Conservation (phyloP, 2,329 filamentous ascomycete genomes). For the Penicillium sp. region DNA sequence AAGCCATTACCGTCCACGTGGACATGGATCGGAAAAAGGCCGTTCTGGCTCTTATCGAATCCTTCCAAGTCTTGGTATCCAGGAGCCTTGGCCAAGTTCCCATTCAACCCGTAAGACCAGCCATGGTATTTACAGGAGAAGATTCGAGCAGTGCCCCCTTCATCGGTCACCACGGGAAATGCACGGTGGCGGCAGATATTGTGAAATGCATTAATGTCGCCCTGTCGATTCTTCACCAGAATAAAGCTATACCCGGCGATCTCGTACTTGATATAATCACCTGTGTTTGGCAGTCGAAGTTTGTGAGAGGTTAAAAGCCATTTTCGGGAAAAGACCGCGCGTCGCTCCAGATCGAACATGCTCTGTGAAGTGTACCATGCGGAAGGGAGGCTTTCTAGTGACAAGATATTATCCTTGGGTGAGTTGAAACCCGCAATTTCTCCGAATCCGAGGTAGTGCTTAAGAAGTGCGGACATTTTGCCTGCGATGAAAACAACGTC, state of each 20-base stretch:
- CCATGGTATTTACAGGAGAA: constrained; percentile 25
- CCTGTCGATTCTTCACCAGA: constrained; percentile 41
- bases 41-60: constrained; percentile 23
- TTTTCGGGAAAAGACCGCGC: constrained; percentile 55
- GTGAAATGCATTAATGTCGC: constrained; percentile 44
- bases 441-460: constrained; percentile 4
- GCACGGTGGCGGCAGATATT: constrained; percentile 23
- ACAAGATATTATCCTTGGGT: background rate
- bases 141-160: constrained; percentile 17
- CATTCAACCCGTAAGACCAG: constrained; percentile 23
- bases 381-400: constrained; percentile 2
- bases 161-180: constrained; percentile 21
- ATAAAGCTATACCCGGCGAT: constrained; percentile 50
- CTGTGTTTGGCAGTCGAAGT: constrained; percentile 12
- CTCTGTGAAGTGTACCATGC: constrained; percentile 34
- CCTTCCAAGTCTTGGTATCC: constrained; percentile 20
- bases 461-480: constrained; percentile 4
- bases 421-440: constrained; percentile 2
- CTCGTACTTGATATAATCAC: constrained; percentile 13
- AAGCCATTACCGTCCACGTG: constrained; percentile 20
- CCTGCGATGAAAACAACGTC: background rate
- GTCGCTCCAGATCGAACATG: constrained; percentile 52
- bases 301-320: constrained; percentile 40
- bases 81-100: constrained; percentile 22
- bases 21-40: constrained; percentile 19